Percentiles rank a stretch among this genome's conserved stretches.
phyloP scores from a whole-genome alignment of 345 rosid genomes.

The Salix koriyanagi region DNA sequence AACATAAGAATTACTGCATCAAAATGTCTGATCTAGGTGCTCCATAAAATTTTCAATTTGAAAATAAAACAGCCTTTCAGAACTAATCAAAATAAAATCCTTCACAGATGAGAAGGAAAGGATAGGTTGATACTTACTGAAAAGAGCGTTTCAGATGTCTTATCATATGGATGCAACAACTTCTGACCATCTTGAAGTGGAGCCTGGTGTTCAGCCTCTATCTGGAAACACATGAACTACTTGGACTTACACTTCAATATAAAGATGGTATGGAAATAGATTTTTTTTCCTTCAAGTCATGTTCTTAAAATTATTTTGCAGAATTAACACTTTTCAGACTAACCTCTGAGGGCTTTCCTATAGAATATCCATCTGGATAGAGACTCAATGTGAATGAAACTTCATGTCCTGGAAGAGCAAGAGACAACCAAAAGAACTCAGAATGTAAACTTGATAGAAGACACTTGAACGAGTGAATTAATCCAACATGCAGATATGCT shows the following conservation, averaged over 20 bases:
- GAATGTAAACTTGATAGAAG: conserved; percentile 7
- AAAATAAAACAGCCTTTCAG: background rate
- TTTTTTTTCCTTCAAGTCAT: background rate
- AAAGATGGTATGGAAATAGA: conserved; percentile 2
- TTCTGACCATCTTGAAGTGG: conserved; percentile 58
- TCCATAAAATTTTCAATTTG: conserved; percentile 5
- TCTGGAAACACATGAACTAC: conserved; percentile 31
- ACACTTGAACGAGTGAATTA: conserved; percentile 4
- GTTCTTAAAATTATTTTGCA: background rate
- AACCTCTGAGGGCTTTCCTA: conserved; percentile 81
- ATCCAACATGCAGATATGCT: conserved; percentile 34
- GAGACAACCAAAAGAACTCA: conserved; percentile 6
- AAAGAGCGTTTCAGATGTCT: conserved; percentile 78
- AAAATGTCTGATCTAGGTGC: background rate
- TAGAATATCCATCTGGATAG: conserved; percentile 66
- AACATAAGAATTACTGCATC: background rate
- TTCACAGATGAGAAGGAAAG: background rate
- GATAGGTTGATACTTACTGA: conserved; percentile 44
- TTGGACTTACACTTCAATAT: conserved; percentile 8
- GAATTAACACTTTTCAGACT: conserved; percentile 20
- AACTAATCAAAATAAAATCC: conserved; percentile 2
- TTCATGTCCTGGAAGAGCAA: conserved; percentile 55
- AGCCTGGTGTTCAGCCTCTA: conserved; percentile 40
- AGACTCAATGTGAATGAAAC: conserved; percentile 72
- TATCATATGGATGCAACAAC: conserved; percentile 74